Conservation (phyloP, 1,284 basidiomycete genomes). For the Xerocomus amazonicus region DNA sequence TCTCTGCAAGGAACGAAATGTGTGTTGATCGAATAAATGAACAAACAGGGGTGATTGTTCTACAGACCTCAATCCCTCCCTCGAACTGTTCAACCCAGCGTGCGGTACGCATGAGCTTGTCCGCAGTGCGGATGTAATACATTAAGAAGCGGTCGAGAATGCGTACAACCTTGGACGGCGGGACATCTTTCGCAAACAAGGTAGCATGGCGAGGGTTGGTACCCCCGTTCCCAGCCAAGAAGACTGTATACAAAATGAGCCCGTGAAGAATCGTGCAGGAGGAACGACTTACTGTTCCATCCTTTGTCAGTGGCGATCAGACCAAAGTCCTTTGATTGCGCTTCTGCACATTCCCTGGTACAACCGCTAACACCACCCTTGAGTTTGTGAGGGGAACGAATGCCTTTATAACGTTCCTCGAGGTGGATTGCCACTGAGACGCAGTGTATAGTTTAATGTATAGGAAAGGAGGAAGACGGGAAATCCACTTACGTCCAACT, state of each 20-base stretch:
- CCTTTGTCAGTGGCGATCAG: constrained; percentile 77
- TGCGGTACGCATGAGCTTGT: constrained; percentile 66
- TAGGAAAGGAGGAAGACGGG: not conserved
- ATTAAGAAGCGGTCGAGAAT: constrained; percentile 71
- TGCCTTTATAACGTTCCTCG: constrained; percentile 72
- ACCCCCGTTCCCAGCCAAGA: constrained; percentile 73
- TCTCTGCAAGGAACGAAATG: constrained; percentile 36
- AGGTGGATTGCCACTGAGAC: constrained; percentile 58
- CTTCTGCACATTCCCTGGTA: constrained; percentile 73
- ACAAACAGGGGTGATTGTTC: not conserved
- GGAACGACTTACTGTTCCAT: constrained; percentile 54
- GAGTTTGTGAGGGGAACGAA: constrained; percentile 72
- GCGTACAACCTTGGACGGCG: constrained; percentile 57
- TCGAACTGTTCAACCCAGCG: constrained; percentile 75
- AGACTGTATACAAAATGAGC: constrained; percentile 43
- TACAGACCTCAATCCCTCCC: constrained; percentile 58
- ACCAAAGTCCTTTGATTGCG: constrained; percentile 75
- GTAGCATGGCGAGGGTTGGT: constrained; percentile 59
- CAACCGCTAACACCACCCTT: constrained; percentile 81
- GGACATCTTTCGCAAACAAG: constrained; percentile 52
- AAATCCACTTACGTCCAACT: constrained; percentile 46
- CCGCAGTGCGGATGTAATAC: constrained; percentile 73
- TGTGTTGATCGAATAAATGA: not conserved
- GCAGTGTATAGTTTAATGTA: constrained; percentile 4
- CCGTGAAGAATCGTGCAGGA: not conserved